Conservation (phyloP, 2,329 filamentous ascomycete species). For the Ciborinia camelliae region DNA sequence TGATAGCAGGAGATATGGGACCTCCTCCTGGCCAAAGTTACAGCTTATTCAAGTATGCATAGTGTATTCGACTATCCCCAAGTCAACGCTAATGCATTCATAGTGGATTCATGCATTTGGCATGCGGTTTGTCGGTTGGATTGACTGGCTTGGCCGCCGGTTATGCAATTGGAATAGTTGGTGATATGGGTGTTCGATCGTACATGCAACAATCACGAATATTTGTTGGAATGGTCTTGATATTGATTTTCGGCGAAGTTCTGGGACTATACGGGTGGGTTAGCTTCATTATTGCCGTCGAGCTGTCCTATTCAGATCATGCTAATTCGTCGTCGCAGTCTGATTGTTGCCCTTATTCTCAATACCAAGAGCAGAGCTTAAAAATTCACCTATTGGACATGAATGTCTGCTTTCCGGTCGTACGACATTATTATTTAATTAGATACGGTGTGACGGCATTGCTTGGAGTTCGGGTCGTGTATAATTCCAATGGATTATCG, state of each 20-base stretch:
- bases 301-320: background rate
- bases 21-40: conserved; percentile 67
- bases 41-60: conserved; percentile 73
- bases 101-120: conserved; percentile 90
- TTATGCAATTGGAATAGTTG: conserved; percentile 94
- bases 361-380: conserved; percentile 65
- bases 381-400: conserved; percentile 1
- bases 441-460: conserved; percentile 33
- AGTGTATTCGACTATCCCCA: conserved; percentile 24
- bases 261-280: conserved; percentile 91
- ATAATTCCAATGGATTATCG: conserved; percentile 29
- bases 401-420: background rate
- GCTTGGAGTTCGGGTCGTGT: conserved; percentile 35
- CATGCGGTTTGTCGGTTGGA: conserved; percentile 84
- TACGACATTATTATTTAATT: conserved; percentile 30
- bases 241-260: conserved; percentile 97
- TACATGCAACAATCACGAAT: conserved; percentile 96
- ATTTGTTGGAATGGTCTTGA: conserved; percentile 98
- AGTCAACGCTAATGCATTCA: conserved; percentile 20
- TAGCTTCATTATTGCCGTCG: background rate
- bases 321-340: conserved; percentile 46
- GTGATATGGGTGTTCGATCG: conserved; percentile 86
- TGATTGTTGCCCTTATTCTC: conserved; percentile 90
- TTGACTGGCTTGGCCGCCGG: conserved; percentile 90
- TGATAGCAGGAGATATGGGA: conserved; percentile 86